A percentile compares a stretch with the other conserved stretches of the same genome.
Evolutionary conservation across 2,329 filamentous ascomycete species (phyloP).

Genomic region (Coleophoma eucalyptorum): DNA sequence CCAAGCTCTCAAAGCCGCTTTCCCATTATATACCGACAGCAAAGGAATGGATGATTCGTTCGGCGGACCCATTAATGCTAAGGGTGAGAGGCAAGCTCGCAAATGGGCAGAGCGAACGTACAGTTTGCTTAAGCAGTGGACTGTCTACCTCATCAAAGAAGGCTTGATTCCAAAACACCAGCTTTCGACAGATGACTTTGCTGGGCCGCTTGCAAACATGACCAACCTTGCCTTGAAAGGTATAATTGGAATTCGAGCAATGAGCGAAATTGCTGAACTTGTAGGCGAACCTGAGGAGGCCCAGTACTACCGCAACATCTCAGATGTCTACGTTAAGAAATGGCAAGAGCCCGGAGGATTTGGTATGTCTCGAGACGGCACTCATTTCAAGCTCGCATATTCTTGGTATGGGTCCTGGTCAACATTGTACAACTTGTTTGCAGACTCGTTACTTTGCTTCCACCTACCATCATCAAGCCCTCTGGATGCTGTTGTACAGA

Average conservation of each 20-base stretch:
- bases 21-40: constrained; percentile 37
- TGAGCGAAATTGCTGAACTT: constrained; percentile 61
- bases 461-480: constrained; percentile 42
- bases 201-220: constrained; percentile 64
- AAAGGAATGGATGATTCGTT: constrained; percentile 57
- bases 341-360: constrained; percentile 51
- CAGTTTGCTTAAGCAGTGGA: constrained; percentile 66
- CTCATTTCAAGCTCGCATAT: constrained; percentile 68
- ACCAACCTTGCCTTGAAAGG: constrained; percentile 74
- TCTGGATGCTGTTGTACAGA: constrained; percentile 12
- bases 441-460: constrained; percentile 75
- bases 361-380: constrained; percentile 60
- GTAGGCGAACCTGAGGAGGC: constrained; percentile 53
- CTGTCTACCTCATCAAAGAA: constrained; percentile 61
- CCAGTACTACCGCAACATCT: constrained; percentile 54
- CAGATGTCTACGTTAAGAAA: constrained; percentile 59
- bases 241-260: constrained; percentile 74
- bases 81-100: constrained; percentile 52
- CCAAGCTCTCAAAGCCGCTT: constrained; percentile 16
- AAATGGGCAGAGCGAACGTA: constrained; percentile 62
- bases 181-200: constrained; percentile 68
- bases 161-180: constrained; percentile 62
- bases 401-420: constrained; percentile 75
- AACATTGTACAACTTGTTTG: constrained; percentile 68
- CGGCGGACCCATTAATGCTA: constrained; percentile 43